phyloP scores from a whole-genome alignment of 176 grass and related monocot species.

The Rhipidocladum racemiflorum region DNA sequence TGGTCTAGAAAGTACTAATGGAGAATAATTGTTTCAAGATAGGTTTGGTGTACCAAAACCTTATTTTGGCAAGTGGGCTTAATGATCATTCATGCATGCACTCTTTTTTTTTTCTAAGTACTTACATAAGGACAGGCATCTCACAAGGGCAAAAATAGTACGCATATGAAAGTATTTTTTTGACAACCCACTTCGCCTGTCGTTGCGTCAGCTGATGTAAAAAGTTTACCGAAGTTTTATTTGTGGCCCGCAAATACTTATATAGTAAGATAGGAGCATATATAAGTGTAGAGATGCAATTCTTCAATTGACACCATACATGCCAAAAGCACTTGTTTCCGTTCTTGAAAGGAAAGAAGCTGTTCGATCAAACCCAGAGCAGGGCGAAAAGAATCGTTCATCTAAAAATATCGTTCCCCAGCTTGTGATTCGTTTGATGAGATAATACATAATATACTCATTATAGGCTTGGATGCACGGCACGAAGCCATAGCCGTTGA shows the following conservation, averaged over 20 bases:
- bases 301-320: not conserved
- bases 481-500: constrained; percentile 1
- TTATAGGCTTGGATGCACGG: not conserved
- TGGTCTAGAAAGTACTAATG: too few relatives aligned
- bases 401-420: not conserved
- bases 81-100: not conserved
- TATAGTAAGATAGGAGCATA: not conserved
- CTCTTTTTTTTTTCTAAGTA: too few relatives aligned
- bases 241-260: not conserved
- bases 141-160: not conserved
- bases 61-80: not conserved
- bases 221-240: not conserved
- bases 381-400: not conserved
- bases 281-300: not conserved
- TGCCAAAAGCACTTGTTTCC: not conserved
- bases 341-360: not conserved
- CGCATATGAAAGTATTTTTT: not conserved
- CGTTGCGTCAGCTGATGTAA: not conserved
- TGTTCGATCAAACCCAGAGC: not conserved
- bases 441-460: not conserved
- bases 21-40: not conserved
- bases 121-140: not conserved
- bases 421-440: not conserved
- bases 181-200: not conserved
- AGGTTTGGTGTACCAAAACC: constrained; percentile 6